Evolutionary conservation across 768 basidiomycete genomes (phyloP), one percentile per base, ranked within the genome.

Genomic region (Pulveroboletus ravenelii): DNA sequence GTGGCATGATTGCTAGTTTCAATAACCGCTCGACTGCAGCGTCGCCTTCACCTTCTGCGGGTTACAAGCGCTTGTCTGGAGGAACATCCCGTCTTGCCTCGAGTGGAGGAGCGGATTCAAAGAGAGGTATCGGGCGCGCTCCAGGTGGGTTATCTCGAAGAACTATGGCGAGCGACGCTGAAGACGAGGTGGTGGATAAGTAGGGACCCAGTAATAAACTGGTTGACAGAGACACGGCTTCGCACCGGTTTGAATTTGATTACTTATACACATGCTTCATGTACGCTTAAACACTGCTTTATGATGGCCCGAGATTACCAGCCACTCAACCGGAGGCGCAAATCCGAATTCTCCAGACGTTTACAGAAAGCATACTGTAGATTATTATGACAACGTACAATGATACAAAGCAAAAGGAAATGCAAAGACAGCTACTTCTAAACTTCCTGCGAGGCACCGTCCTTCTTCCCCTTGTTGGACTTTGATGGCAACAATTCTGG

Each of bases 131-230:
- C 6, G 77, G 79, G n/a, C 70, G 78, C 32, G 41, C 42, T 54
- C 68, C 72, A 29, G 72, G 76, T 34, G 74, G 77, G 29, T 75
- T 84, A 48, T 83, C 86, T 47, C 78, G 87, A 62, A 78, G 87
- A 65, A 89, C 87, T 43, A 85, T 87, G 84, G 86, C 84, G 37
- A 87, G 85, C 62, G 88, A 90, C 61, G 87, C 87, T 32, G 89
- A 91, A 63, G 89, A 89, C 54, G 80, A 85, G 56, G 71, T 86
- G 50, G 73, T 85, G 50, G 68, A 68, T 5, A 68, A 68, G 52
- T 61, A 42, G 51, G 15, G 35, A 48, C 8, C 6, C 12, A 50
- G 35, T 15, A 13, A 18, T 25, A 25, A 5, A 7, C 12, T 6
- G 6, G 9, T 40, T 14, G 10, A 25, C 32, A 2, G 32, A 34